These are phyloP conservation scores for Phytophthora podocarpi DNA, from an alignment of 352 stramenopile genomes.

Conservation along the genomic window DNA sequence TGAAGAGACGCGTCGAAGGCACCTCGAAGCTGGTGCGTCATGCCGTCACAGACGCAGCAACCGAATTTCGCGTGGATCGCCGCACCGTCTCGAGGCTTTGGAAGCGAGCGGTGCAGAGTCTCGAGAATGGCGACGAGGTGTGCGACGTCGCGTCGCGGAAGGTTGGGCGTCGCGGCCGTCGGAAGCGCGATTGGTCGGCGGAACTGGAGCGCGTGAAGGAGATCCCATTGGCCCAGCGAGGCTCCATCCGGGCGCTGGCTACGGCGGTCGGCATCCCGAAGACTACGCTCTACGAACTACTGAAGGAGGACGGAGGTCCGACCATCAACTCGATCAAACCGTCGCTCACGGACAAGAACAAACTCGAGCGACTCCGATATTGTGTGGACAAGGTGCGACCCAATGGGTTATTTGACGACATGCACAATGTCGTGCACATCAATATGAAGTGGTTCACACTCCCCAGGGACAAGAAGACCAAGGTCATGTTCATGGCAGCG, in stretches of 20 bases:
- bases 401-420: slow-evolving; percentile 48
- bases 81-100: slow-evolving; percentile 51
- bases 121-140: slow-evolving; percentile 45
- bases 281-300: slow-evolving; percentile 48
- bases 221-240: slow-evolving; percentile 42
- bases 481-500: slow-evolving; percentile 52
- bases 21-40: slow-evolving; percentile 44
- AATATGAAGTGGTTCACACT: slow-evolving; percentile 57
- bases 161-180: slow-evolving; percentile 40
- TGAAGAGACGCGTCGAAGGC: slow-evolving; percentile 38
- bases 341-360: slow-evolving; percentile 49
- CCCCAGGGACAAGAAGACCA: slow-evolving; percentile 39
- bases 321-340: slow-evolving; percentile 48
- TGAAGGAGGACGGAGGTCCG: slow-evolving; percentile 41
- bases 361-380: slow-evolving; percentile 42
- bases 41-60: slow-evolving; percentile 46
- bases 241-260: slow-evolving; percentile 45
- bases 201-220: slow-evolving; percentile 49
- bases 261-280: slow-evolving; percentile 50
- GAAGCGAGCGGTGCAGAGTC: slow-evolving; percentile 45
- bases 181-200: slow-evolving; percentile 50
- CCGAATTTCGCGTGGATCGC: slow-evolving; percentile 42
- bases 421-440: slow-evolving; percentile 51
- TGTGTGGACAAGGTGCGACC: slow-evolving; percentile 38
- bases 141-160: slow-evolving; percentile 51